Base-by-base conservation (phyloP, 495 filamentous ascomycete species). In the Podospora tetraspora region DNA sequence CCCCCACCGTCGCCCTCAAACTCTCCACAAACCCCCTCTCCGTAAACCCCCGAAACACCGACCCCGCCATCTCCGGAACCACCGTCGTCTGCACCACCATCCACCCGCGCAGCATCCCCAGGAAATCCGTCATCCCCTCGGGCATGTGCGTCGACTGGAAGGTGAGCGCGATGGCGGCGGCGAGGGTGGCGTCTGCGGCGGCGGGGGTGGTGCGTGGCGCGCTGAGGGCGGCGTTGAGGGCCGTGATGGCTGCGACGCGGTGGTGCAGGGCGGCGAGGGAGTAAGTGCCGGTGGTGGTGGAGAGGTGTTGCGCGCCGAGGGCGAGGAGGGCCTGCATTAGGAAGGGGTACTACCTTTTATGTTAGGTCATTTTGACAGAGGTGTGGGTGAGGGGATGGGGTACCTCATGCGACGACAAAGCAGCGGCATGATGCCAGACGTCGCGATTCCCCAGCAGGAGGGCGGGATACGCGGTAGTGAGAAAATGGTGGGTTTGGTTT, bases 71-170 rank as follows among this genome's bases (percentile, higher is more conserved):
- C 10, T 72, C 61, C 25, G 75, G 73, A 25, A 68, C 70, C 13
- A 75, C 57, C 24, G 70, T 71, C 34, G 82, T 81, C 60, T 78
- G 74, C 10, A 70, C 79, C 3, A 86, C 73, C 10, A 80, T 71
- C 32, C 79, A 81, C 57, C 83, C 83, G 22, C 83, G 73, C 52
- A 84, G 75, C 76, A 84, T 84, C 19, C 82, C 73, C 32, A 83
- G 71, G 61, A 84, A 86, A 60, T 86, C 83, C 56, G 76, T 69
- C 6, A 85, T 71, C 3, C 83, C 82, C 66, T 85, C 83, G 30
- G 72, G 63, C 70, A 85, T 79, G 66, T 82, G 74, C 30, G 73
- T 75, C 0, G 84, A 80, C 71, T 86, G 84, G 71, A 84, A 84
- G 0, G 78, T 73, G 0, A 86, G 76, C 3, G 79, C 70, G 32